phyloP scores from a whole-genome alignment of 805 yeast genomes.

The Myxozyma kluyveri region DNA sequence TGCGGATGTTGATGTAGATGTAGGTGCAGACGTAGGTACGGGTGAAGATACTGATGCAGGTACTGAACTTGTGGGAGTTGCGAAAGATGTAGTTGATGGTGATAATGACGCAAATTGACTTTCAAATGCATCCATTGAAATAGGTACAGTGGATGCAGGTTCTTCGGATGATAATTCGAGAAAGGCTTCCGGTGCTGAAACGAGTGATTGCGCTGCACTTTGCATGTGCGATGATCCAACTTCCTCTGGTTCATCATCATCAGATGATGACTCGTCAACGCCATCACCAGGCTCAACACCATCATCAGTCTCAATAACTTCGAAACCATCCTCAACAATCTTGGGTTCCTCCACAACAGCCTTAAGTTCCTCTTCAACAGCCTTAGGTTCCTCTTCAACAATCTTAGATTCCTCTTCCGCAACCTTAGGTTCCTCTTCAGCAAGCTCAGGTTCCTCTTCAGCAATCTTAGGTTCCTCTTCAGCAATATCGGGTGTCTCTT shows the following conservation, averaged over 20 bases:
- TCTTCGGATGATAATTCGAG: too few relatives aligned
- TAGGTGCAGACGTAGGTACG: too few relatives aligned
- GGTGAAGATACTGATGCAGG: too few relatives aligned
- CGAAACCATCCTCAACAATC: not conserved
- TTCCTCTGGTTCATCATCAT: conserved; percentile 35
- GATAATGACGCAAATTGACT: too few relatives aligned
- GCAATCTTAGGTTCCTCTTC: conserved; percentile 1
- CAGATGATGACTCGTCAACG: conserved; percentile 33
- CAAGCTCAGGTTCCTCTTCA: not conserved
- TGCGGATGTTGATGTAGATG: too few relatives aligned
- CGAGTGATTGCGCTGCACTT: too few relatives aligned
- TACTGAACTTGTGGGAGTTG: too few relatives aligned
- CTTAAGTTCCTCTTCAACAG: conserved; percentile 23
- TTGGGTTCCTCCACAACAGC: conserved; percentile 7
- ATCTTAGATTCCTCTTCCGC: not conserved
- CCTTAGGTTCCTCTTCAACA: conserved; percentile 7
- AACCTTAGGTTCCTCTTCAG: not conserved
- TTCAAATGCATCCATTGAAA: too few relatives aligned
- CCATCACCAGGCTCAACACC: conserved; percentile 30
- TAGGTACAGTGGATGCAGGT: too few relatives aligned
- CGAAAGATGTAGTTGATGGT: too few relatives aligned
- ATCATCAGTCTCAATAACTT: conserved; percentile 25
- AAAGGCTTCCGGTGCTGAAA: too few relatives aligned
- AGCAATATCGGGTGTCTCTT: not conserved
- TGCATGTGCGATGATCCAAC: conserved; percentile 14